Evolutionary conservation across 2,329 filamentous ascomycete species (phyloP).

Genomic region (Kalaharituber pfeilii): DNA sequence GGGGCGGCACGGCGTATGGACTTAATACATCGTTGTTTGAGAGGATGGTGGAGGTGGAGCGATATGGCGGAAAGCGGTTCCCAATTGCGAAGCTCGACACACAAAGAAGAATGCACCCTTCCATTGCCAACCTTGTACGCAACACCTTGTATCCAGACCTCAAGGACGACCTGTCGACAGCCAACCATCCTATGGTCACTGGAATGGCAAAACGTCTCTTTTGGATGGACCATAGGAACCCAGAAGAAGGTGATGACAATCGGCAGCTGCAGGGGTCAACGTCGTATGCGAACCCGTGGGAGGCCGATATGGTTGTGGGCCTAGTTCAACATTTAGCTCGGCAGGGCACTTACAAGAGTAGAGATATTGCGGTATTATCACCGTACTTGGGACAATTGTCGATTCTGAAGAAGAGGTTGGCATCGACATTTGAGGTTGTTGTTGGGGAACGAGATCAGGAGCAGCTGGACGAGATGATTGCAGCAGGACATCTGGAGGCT

Average conservation of each 20-base stretch:
- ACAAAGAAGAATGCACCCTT: slow-evolving; percentile 49
- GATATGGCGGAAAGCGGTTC: background rate
- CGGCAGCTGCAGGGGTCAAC: slow-evolving; percentile 32
- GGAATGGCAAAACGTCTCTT: slow-evolving; percentile 40
- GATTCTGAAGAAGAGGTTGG: slow-evolving; percentile 18
- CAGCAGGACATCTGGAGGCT: background rate
- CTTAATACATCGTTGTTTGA: slow-evolving; percentile 47
- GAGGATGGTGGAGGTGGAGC: slow-evolving; percentile 30
- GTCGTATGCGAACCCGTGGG: slow-evolving; percentile 20
- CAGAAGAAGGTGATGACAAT: slow-evolving; percentile 30
- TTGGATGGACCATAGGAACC: slow-evolving; percentile 42
- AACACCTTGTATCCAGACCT: slow-evolving; percentile 41
- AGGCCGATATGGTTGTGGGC: slow-evolving; percentile 22
- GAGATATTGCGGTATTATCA: slow-evolving; percentile 33
- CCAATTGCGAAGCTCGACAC: slow-evolving; percentile 30
- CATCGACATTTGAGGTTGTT: slow-evolving; percentile 23
- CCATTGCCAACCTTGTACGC: slow-evolving; percentile 42
- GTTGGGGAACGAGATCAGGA: slow-evolving; percentile 25
- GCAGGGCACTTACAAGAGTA: slow-evolving; percentile 30
- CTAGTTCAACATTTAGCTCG: slow-evolving; percentile 31
- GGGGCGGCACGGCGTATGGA: slow-evolving; percentile 33
- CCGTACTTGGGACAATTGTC: slow-evolving; percentile 25
- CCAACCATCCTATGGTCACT: slow-evolving; percentile 33
- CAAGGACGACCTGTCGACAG: slow-evolving; percentile 32
- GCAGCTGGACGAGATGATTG: no score